Evolutionary conservation across 108 stramenopile genomes (phyloP), one percentile per base, ranked within the genome.

Genomic region (Seminavis robusta): DNA sequence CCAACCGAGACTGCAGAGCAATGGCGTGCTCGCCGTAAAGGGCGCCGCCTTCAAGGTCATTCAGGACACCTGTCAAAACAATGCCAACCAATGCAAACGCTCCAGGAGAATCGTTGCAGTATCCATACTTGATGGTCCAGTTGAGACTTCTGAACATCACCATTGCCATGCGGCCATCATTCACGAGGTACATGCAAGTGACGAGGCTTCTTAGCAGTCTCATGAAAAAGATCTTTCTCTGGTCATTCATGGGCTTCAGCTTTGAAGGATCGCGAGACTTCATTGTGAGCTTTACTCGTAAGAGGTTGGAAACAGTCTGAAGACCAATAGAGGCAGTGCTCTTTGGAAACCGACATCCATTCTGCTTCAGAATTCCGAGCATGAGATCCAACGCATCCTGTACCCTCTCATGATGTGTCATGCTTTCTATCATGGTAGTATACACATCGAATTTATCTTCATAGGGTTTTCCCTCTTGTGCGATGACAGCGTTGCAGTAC

Each of bases 1-100:
- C n/a, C n/a, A n/a, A n/a, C n/a, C n/a, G n/a, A n/a, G n/a, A n/a
- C n/a, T n/a, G n/a, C n/a, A 56, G 7, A 10, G 6, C 4, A 9
- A 56, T 8, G 3, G 39, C 55, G 21, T 25, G 25, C 27, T 56
- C 17, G 9, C 20, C 55, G 7, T 27, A 42, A 7, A 15, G 3
- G 10, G 55, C 8, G 39, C 55, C 39, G 13, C 15, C 17, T 19
- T 40, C 13, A 16, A 41, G n/a, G 21, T 56, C 55, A 23, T 28
- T 9, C 3, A 42, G 20, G 21, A 58, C 42, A 52, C 27, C 44
- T 3, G 24, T 46, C 16, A 58, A 3, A 4, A 58, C 6, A 11
- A 58, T 15, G 41, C 30, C 57, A 21, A 29, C 6, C 6, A 11
- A 7, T 6, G 57, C 57, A 46, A 58, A 58, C 11, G 29, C 44